Evolutionary conservation across 768 basidiomycete genomes (phyloP).

Genomic region (Pulveroboletus sp.): DNA sequence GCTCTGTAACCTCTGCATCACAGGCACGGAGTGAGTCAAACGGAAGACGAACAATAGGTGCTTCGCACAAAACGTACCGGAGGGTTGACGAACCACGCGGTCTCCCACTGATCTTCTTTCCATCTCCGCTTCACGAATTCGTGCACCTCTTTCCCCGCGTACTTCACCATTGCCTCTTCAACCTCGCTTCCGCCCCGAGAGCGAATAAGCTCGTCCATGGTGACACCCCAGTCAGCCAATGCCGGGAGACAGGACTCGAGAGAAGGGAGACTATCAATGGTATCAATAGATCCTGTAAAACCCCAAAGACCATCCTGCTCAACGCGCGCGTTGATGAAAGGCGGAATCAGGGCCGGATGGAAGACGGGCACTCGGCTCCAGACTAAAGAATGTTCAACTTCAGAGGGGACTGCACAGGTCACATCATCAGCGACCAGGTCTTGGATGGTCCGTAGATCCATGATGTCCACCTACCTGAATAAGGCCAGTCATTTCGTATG

Average conservation of each 20-base stretch:
- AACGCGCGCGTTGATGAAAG: constrained; percentile 50
- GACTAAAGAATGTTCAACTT: constrained; percentile 69
- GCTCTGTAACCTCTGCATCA: constrained; percentile 68
- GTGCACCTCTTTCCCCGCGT: constrained; percentile 55
- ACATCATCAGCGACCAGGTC: neutral
- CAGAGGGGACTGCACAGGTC: constrained; percentile 48
- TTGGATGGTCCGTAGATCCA: neutral
- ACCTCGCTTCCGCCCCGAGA: constrained; percentile 47
- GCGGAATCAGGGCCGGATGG: constrained; percentile 51
- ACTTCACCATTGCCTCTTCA: constrained; percentile 47
- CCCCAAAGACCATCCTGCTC: constrained; percentile 78
- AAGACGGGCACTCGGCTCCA: constrained; percentile 76
- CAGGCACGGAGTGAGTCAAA: neutral
- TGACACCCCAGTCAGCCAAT: constrained; percentile 67
- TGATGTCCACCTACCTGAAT: constrained; percentile 51
- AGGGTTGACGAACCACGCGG: constrained; percentile 89
- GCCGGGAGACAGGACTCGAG: constrained; percentile 56
- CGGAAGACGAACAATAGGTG: neutral
- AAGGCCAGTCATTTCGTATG: constrained; percentile 85
- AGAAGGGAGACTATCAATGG: constrained; percentile 55
- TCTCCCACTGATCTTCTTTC: constrained; percentile 77
- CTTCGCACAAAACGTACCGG: constrained; percentile 46
- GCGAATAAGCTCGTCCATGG: constrained; percentile 53
- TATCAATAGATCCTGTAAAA: constrained; percentile 59
- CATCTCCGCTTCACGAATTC: constrained; percentile 62